Base-by-base conservation (phyloP, 208 protist species). In the Leptomonas seymouri region DNA sequence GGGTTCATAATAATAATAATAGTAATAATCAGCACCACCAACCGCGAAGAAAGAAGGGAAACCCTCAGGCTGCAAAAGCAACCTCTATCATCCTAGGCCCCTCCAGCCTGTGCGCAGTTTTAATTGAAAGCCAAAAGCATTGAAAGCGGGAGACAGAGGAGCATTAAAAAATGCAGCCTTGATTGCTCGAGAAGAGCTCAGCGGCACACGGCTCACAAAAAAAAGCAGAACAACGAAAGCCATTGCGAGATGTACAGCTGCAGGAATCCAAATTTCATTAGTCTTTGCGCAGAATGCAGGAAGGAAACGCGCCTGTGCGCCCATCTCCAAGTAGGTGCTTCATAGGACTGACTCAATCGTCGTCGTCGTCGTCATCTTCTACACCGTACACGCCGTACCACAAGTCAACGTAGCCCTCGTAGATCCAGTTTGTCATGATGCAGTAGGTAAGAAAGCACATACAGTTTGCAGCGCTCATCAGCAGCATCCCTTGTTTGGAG, bases 381-480 rank as follows among this genome's bases (percentile, higher is more conserved):
- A 86, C 20, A 14, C 82, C 82, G 46, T 91, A 94, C 25, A 94
- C 85, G 6, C 89, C 89, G 48, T 87, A 82, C 84, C 89, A 91
- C 28, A 94, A 64, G 58, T 94, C 89, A 7, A 91, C 83, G 59
- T 94, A 89, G 30, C 84, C 85, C 44, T 89, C 74, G 54, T 91
- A 91, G 23, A 94, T 79, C 89, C 85, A 94, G 64, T 91, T 88
- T 0, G 74, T 74, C 78, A 94, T 94, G n/a, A 94, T 85, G 27
- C 71, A 74, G 62, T 94, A 94, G 6, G 85, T 94, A 9, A 74
- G 49, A 31, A 87, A 42, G 54, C 80, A 91, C 58, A 94, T 48
- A 0, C 67, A 36, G 45, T 82, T 82, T 0, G 84, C 80, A 3
- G 70, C 41, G 8, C 30, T 56, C 12, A 89, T 74, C 21, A 84